phyloP scores from a whole-genome alignment of 1,284 basidiomycete genomes.

The Cerrena zonata region DNA sequence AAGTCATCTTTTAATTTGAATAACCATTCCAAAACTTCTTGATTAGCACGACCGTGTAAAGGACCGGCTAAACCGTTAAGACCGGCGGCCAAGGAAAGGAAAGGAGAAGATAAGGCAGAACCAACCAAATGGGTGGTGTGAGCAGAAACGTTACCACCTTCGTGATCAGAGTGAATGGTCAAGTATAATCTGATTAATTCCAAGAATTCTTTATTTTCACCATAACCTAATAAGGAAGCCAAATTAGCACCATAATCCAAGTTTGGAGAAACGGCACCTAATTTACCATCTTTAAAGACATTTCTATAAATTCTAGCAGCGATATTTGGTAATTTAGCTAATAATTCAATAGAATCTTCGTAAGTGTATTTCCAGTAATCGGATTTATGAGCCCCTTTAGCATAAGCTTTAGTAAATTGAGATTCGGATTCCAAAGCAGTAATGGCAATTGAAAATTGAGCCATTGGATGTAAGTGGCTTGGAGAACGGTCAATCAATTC shows the following conservation, averaged over 20 bases:
- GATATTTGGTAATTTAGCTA: conserved; percentile 95
- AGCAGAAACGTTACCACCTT: conserved; percentile 98
- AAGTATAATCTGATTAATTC: conserved; percentile 96
- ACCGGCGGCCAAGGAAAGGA: conserved; percentile 90
- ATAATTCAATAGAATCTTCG: conserved; percentile 96
- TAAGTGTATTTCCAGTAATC: conserved; percentile 97
- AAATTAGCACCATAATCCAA: conserved; percentile 96
- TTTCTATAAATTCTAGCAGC: conserved; percentile 96
- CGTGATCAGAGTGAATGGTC: conserved; percentile 97
- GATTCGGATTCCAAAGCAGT: conserved; percentile 96
- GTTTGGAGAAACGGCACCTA: conserved; percentile 79
- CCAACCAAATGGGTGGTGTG: conserved; percentile 95
- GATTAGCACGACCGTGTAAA: conserved; percentile 94
- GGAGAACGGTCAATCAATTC: conserved; percentile 91
- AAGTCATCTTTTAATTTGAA: conserved; percentile 84
- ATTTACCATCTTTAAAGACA: conserved; percentile 84
- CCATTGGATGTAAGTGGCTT: conserved; percentile 92
- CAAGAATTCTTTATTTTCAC: conserved; percentile 83
- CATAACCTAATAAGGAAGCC: conserved; percentile 87
- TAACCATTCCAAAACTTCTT: conserved; percentile 88
- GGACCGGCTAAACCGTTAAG: conserved; percentile 96
- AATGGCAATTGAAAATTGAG: conserved; percentile 90
- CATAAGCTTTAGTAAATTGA: conserved; percentile 93
- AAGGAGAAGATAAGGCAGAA: conserved; percentile 95
- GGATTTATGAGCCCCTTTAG: conserved; percentile 86